Base-by-base conservation (phyloP, 2,329 filamentous ascomycete species). In the Alternaria novae-zelandiae region DNA sequence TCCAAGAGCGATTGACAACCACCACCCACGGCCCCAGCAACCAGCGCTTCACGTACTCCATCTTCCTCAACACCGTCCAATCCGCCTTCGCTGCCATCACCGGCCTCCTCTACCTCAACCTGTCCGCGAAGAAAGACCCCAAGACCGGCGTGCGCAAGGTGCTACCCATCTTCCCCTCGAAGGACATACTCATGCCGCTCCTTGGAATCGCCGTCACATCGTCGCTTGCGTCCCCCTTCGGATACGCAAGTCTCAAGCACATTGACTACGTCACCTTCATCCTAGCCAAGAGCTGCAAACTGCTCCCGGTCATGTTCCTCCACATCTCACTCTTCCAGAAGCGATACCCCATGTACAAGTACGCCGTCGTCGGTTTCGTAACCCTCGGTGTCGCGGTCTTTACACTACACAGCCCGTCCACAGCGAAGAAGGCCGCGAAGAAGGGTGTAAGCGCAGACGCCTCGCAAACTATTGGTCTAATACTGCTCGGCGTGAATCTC, bases 191-290 rank as follows among this genome's bases (percentile, higher is more conserved):
- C 60, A 82, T 87, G 43, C 94, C 95, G 6, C 86, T 99, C 49
- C 81, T 93, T 64, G 88, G 98, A 62, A 93, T 99, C 63, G 93
- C 94, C 70, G 82, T 97, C 59, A 97, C 94, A 5, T 91, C 89
- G 73, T 94, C 93, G 5, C 90, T 98, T 56, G 94, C 95, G 43
- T 94, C 91, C n/a, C 95, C 95, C 3, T 97, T 97, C 76, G 96
- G 95, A 71, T 98, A 98, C 82, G 94, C 96, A 54, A 91, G 90
- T 63, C 89, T 98, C 54, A 90, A 91, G 41, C 94, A 98, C 80
- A 94, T 98, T 81, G 96, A 98, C 87, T 98, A 98, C 82, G 93
- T 98, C 76, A 97, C 96, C 28, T 98, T 97, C 82, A 92, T 97
- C 71, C 91, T 99, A 45, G 95, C 96, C 72, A 98, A 99, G 83